phyloP scores from a whole-genome alignment of 2,329 filamentous ascomycete genomes.

The Fonsecaea monophora region DNA sequence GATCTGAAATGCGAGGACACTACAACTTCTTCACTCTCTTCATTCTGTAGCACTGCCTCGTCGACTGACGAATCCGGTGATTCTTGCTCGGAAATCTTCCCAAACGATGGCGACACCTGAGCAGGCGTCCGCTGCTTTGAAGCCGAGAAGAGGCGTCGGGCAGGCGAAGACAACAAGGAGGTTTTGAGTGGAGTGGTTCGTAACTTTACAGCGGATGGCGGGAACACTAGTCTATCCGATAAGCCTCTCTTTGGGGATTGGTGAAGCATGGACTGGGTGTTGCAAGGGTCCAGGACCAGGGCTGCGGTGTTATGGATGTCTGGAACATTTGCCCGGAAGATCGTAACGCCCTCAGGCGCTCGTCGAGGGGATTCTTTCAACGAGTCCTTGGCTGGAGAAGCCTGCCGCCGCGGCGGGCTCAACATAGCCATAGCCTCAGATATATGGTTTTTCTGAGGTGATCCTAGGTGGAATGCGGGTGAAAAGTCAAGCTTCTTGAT shows the following conservation, averaged over 20 bases:
- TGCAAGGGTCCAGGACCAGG: conserved; percentile 22
- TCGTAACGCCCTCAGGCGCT: conserved; percentile 39
- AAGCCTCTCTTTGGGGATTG: conserved; percentile 53
- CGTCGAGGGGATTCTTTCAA: conserved; percentile 52
- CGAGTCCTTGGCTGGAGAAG: conserved; percentile 53
- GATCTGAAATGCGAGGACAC: conserved; percentile 39
- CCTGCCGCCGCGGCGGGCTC: conserved; percentile 54
- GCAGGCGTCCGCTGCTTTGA: conserved; percentile 44
- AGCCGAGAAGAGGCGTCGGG: conserved; percentile 51
- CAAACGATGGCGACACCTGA: conserved; percentile 23
- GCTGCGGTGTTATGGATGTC: conserved; percentile 17
- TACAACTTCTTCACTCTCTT: conserved; percentile 30
- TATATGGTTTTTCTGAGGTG: conserved; percentile 45
- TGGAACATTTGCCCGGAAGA: conserved; percentile 31
- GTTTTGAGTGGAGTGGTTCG: conserved; percentile 47
- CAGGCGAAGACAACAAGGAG: conserved; percentile 53
- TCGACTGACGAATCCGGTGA: not conserved
- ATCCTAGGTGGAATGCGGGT: conserved; percentile 32
- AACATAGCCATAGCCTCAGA: conserved; percentile 48
- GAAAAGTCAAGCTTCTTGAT: conserved; percentile 50
- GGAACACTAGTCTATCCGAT: conserved; percentile 46
- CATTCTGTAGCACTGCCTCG: not conserved
- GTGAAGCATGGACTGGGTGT: conserved; percentile 49
- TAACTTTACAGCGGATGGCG: conserved; percentile 45
- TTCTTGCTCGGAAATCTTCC: conserved; percentile 16